Conservation (phyloP, 106 monocot species). For the Dioscorea alata region DNA sequence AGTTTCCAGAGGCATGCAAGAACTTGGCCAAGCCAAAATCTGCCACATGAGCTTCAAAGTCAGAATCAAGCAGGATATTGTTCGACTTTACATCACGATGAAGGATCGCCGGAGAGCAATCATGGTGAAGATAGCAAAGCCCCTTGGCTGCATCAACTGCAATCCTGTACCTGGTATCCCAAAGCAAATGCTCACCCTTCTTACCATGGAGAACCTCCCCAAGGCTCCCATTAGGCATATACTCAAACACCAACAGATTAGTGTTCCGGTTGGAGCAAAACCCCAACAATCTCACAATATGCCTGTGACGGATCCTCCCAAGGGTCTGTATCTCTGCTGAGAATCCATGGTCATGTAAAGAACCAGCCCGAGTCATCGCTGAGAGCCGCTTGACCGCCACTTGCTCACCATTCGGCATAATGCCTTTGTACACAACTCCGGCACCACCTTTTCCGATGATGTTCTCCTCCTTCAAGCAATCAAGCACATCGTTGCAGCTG, state of each 20-base stretch:
- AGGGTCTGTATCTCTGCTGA: slow-evolving; percentile 60
- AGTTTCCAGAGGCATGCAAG: slow-evolving; percentile 47
- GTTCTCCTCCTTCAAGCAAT: slow-evolving; percentile 58
- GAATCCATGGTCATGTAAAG: slow-evolving; percentile 61
- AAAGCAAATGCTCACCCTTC: slow-evolving; percentile 55
- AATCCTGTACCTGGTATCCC: slow-evolving; percentile 59
- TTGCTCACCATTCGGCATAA: slow-evolving; percentile 54
- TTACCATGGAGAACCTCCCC: slow-evolving; percentile 67
- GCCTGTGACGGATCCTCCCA: slow-evolving; percentile 61
- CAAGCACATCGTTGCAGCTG: slow-evolving; percentile 51
- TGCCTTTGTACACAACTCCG: slow-evolving; percentile 59
- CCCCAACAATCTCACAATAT: slow-evolving; percentile 56
- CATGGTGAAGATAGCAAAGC: slow-evolving; percentile 64
- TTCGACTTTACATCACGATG: slow-evolving; percentile 69
- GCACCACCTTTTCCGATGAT: slow-evolving; percentile 71
- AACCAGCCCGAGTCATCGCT: slow-evolving; percentile 37
- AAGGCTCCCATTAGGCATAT: slow-evolving; percentile 70
- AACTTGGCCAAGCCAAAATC: slow-evolving; percentile 75
- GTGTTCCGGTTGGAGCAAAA: slow-evolving; percentile 67
- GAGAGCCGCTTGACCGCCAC: slow-evolving; percentile 64
- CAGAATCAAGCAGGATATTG: slow-evolving; percentile 63
- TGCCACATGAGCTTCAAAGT: slow-evolving; percentile 67
- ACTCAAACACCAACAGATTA: slow-evolving; percentile 60
- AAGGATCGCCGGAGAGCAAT: slow-evolving; percentile 58
- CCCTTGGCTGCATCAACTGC: slow-evolving; percentile 63